Evolutionary conservation across 2,329 filamentous ascomycete genomes (phyloP).

Genomic region (Madurella fahalii): DNA sequence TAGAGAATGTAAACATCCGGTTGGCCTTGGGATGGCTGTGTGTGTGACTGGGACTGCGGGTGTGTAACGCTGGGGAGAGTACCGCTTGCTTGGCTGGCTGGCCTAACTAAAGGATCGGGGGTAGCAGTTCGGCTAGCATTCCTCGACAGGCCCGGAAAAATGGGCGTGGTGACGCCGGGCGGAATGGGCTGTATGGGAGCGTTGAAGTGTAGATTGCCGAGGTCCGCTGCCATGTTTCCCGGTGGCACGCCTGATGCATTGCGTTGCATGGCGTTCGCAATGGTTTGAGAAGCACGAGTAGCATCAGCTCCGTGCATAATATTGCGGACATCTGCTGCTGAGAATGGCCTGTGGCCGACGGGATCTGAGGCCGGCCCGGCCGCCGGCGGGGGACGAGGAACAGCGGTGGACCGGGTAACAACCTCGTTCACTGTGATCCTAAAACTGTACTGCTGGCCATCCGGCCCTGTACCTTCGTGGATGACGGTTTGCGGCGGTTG

Average conservation of each 20-base stretch:
- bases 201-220: slow-evolving; percentile 28
- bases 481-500: slow-evolving; percentile 37
- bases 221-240: slow-evolving; percentile 30
- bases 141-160: slow-evolving; percentile 34
- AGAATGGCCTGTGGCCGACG: slow-evolving; percentile 33
- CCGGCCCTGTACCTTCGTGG: slow-evolving; percentile 46
- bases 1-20: slow-evolving; percentile 58
- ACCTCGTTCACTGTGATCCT: slow-evolving; percentile 49
- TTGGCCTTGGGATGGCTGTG: slow-evolving; percentile 24
- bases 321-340: slow-evolving; percentile 43
- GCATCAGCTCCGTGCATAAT: slow-evolving; percentile 45
- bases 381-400: slow-evolving; percentile 15
- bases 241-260: slow-evolving; percentile 47
- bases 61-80: slow-evolving; percentile 3
- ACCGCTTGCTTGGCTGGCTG: slow-evolving; percentile 30
- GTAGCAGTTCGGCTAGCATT: slow-evolving; percentile 45
- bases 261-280: slow-evolving; percentile 48
- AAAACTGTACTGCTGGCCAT: slow-evolving; percentile 45
- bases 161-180: slow-evolving; percentile 42
- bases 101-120: slow-evolving; percentile 39
- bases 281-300: slow-evolving; percentile 39
- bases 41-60: neutral
- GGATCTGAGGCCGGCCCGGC: slow-evolving; percentile 18
- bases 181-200: slow-evolving; percentile 34
- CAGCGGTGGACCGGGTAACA: slow-evolving; percentile 11